These are phyloP conservation scores for Fusarium caatingaense DNA, from an alignment of 2,329 filamentous ascomycete genomes.

Conservation along the genomic window DNA sequence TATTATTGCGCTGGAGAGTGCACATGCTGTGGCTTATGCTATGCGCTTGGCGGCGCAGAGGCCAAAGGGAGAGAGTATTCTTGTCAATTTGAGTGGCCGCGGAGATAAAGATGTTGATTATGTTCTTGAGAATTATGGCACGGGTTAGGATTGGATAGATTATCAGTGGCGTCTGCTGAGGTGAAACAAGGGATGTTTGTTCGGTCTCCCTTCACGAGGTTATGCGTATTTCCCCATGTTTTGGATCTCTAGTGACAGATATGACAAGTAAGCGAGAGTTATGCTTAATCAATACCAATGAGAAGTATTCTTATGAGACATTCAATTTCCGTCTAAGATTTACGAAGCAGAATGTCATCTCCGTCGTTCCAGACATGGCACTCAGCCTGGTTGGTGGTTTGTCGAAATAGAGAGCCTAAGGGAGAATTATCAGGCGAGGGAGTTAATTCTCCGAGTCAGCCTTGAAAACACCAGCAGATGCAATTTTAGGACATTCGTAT, in stretches of 20 bases:
- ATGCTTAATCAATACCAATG: too few species aligned
- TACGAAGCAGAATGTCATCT: background rate
- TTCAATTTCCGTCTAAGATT: too few species aligned
- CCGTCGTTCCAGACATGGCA: background rate
- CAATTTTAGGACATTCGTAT: background rate
- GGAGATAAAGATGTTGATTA: slow-evolving; percentile 20
- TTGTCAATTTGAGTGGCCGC: slow-evolving; percentile 2
- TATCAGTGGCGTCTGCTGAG: background rate
- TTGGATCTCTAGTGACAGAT: background rate
- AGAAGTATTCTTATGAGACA: too few species aligned
- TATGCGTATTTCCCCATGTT: background rate
- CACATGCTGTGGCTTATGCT: slow-evolving; percentile 10
- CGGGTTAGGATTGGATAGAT: background rate
- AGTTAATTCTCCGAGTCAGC: background rate
- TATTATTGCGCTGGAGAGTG: slow-evolving; percentile 12
- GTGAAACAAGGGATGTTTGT: background rate
- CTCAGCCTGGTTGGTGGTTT: background rate
- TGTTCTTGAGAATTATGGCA: slow-evolving; percentile 4
- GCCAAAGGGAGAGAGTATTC: background rate
- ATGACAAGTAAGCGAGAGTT: too few species aligned
- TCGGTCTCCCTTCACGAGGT: background rate
- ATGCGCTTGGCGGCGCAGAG: background rate
- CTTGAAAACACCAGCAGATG: background rate
- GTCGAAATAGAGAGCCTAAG: too few species aligned
- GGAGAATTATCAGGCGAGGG: too few species aligned